These are phyloP conservation scores for Grosmannia clavigera DNA, from an alignment of 2,329 filamentous ascomycete species.

Conservation along the genomic window DNA sequence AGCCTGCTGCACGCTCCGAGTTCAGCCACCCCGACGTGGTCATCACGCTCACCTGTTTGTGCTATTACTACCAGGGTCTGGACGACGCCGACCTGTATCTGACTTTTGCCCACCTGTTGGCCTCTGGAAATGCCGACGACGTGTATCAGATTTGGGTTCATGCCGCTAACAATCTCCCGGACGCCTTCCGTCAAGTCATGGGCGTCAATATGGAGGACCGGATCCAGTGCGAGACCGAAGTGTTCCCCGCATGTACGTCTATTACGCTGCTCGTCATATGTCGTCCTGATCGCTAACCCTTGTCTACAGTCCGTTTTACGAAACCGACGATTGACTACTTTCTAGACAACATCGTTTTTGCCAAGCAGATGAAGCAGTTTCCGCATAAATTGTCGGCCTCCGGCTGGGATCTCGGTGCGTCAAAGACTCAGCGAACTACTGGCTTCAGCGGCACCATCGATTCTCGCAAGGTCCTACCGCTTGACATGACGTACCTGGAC, in stretches of 20 bases:
- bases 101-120: conserved; percentile 32
- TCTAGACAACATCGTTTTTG: conserved; percentile 44
- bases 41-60: conserved; percentile 41
- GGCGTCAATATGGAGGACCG: too few relatives aligned
- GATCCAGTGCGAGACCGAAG: too few relatives aligned
- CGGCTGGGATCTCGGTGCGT: conserved; percentile 50
- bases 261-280: too few relatives aligned
- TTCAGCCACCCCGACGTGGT: conserved; percentile 51
- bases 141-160: conserved; percentile 31
- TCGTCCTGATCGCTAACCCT: conserved; percentile 24
- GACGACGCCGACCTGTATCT: conserved; percentile 33
- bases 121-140: conserved; percentile 35
- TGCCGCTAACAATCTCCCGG: too few relatives aligned
- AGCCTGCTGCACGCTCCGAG: conserved; percentile 40
- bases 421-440: conserved; percentile 36
- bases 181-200: too few relatives aligned
- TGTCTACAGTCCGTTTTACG: conserved; percentile 36
- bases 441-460: conserved; percentile 65
- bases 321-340: conserved; percentile 52
- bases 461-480: conserved; percentile 42
- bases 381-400: conserved; percentile 50
- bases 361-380: conserved; percentile 50
- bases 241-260: too few relatives aligned
- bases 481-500: conserved; percentile 43
- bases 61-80: conserved; percentile 46